A percentile compares a stretch with the other conserved stretches of the same genome.
Conservation (phyloP, 148 eudicot species). For the Polygonum maritimum region DNA sequence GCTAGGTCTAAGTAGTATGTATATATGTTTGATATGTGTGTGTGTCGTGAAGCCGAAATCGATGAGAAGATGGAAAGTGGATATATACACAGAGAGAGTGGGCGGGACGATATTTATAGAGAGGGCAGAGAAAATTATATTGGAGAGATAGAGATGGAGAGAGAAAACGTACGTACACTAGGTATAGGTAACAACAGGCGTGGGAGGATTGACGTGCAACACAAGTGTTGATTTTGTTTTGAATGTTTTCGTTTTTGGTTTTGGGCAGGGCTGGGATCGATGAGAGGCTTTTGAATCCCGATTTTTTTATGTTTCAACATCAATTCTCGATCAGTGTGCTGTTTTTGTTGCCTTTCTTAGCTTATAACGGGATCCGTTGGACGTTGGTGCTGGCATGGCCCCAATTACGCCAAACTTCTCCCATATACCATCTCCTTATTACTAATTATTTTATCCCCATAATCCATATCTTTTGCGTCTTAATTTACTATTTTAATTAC, state of each 20-base stretch:
- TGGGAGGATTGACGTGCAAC: not conserved
- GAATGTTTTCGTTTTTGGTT: no score
- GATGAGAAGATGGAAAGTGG: not conserved
- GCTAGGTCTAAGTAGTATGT: no score
- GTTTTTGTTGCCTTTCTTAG: not conserved
- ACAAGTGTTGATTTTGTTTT: not conserved
- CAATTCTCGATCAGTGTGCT: no score
- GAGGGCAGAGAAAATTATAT: not conserved
- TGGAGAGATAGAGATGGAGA: not conserved
- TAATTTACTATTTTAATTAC: not conserved
- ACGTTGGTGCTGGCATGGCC: no score
- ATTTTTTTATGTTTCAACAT: no score
- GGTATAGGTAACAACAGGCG: not conserved
- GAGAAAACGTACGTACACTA: no score
- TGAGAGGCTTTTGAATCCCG: not conserved
- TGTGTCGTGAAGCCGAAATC: not conserved
- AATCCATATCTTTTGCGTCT: not conserved
- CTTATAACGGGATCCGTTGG: slow-evolving; percentile 5
- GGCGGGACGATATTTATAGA: not conserved
- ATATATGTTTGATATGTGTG: not conserved
- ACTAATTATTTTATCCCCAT: not conserved
- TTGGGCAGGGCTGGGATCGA: not conserved
- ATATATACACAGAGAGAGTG: not conserved
- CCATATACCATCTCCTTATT: not conserved
- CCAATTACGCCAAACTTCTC: not conserved